Base-by-base conservation (phyloP, 164 flowering plant genomes). In the Echeveria elegans region DNA sequence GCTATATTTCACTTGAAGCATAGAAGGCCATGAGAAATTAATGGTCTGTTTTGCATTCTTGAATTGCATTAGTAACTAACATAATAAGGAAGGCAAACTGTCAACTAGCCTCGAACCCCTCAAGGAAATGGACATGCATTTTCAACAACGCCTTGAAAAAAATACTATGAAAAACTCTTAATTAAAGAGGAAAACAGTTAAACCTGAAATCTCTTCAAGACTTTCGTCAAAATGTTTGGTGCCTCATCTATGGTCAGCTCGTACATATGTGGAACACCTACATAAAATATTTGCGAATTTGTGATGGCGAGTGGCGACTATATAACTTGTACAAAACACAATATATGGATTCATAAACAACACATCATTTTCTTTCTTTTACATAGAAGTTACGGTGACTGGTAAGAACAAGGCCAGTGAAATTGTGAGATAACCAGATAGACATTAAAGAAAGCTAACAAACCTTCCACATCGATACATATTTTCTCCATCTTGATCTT, bases 181-280 rank as follows among this genome's bases (percentile, higher is more conserved):
- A 40, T 30, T 24, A 43, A 11, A 26, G 16, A 30, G 6, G 4
- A 40, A 26, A 2, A 24, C 62, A 18, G 19, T n/a, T 40, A 59
- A 76, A 92, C 97, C 90, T 89, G 94, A 71, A 89, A 92, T 77
- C 98, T 79, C 85, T 92, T 89, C 77, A 92, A 76, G 59, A 83
- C 95, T 68, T 89, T 85, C 5, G 98, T 92, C 66, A 92, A 80
- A 66, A 92, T 82, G 74, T 92, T 92, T 31, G 96, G 98, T 6
- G 98, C 96, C 74, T 88, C 95, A 40, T 82, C 79, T 77, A 92
- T 82, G 63, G 78, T 80, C 81, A 92, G 98, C 98, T 74, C 77
- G 80, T n/a, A 86, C 98, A 82, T 92, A 89, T 38, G 79, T 41
- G 45, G 81, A 80, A 78, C 98, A 92, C 81, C 96, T 92, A 45